Evolutionary conservation across 1,139 yeast species (phyloP), one percentile per base, ranked within the genome.

Genomic region (Sugiyamaella pinicola): DNA sequence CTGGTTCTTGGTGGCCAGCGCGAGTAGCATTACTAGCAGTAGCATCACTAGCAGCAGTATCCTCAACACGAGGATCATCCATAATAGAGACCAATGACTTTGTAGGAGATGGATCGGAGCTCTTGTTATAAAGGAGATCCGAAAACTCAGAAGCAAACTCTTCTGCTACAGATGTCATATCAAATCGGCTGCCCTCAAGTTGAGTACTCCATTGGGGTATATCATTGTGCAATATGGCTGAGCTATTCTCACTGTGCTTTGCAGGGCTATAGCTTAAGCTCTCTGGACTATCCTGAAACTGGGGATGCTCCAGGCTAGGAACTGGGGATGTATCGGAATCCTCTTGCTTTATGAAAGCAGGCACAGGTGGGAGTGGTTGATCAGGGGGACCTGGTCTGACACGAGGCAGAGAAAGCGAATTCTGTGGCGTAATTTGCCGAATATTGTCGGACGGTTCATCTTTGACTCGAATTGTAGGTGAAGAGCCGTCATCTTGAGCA

Each of bases 61-160:
- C 43, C 19, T 21, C 13, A 19, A 15, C 5, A 29, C 13, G 4
- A 10, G 13, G 5, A 13, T 31, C 17, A 13, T 31, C 13, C 4
- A 31, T 31, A 31, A 31, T 31, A 21, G 12, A 5, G 10, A 12
- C 10, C 13, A 46, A 17, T 19, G 43, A 35, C 17, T 22, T 22
- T 21, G 18, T 9, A 4, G 45, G 33, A 2, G 45, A 4, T 8
- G 8, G 15, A 19, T 12, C 37, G 3, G 46, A 22, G 6, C 22
- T 39, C 24, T 35, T 43, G 21, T 26, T 55, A 21, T 26, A 54
- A 8, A 59, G 47, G 19, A 59, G 26, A 22, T 60, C 59, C 9
- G 61, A 52, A 28, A 61, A 60, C 44, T 60, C 58, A n/a, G 59
- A 51, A 3, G 59, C 58, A 49, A 61, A 61, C 26, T 57, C 63